Evolutionary conservation across 495 filamentous ascomycete species (phyloP), one percentile per base, ranked within the genome.

Genomic region (Penicillium pulvis): DNA sequence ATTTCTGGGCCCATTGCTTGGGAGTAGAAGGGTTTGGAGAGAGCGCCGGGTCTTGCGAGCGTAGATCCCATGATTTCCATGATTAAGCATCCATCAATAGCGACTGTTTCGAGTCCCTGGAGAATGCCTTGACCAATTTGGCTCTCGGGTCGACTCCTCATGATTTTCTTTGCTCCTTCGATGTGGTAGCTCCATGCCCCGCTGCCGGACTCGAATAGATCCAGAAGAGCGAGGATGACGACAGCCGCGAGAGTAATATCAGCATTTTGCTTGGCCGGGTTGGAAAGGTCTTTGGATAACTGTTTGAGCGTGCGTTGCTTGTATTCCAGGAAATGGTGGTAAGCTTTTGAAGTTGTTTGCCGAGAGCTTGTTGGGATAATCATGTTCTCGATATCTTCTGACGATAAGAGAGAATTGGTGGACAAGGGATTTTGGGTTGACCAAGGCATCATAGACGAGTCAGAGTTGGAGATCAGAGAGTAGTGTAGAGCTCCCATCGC

Each of bases 21-120:
- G 55, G 75, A 71, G 58, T 75, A 77, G 62, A 80, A 77, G 3
- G 77, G 77, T 48, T 68, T 74, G 1, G 77, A 76, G 28, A 80
- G 72, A 12, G 71, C 71, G 16, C 77, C 77, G 5, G 75, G 76
- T 16, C 76, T 67, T 5, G 75, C 76, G 19, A 80, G 76, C 2
- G 77, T 80, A 17, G 77, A 76, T 23, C 77, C 77, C 77, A 80
- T 80, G 26, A 80, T 77, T 58, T 80, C 75, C 59, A 78, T 75
- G 41, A 80, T 71, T 44, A 80, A 65, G 46, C 74, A 78, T 1
- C 73, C 72, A 45, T 80, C 77, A 4, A 77, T 64, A 23, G 75
- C 75, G 50, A 79, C 78, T 20, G 70, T 63, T 46, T 79, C 74
- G 23, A 80, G 57, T 52, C 71, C 76, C 23, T 73, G 68, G 17